Percentiles rank a stretch among this genome's conserved stretches.
phyloP scores from a whole-genome alignment of 2,329 filamentous ascomycete species.

The Harringtonia aguacate region DNA sequence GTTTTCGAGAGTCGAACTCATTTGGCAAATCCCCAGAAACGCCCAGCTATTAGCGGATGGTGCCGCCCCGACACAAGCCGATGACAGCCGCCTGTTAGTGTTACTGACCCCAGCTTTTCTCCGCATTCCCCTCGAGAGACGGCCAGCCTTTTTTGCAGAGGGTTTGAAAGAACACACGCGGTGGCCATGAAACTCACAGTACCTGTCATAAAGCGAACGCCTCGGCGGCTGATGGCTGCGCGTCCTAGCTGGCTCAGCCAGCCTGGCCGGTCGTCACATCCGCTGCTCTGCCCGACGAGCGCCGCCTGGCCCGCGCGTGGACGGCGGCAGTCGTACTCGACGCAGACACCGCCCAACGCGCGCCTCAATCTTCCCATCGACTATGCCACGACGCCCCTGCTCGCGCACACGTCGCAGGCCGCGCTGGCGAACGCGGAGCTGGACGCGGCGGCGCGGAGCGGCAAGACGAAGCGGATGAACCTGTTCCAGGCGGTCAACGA shows the following conservation, averaged over 20 bases:
- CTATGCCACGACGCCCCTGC: constrained; percentile 69
- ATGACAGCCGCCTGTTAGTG: constrained; percentile 2
- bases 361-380: constrained; percentile 78
- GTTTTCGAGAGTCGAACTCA: too few relatives aligned
- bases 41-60: too few relatives aligned
- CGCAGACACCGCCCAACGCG: constrained; percentile 43
- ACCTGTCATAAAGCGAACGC: too few relatives aligned
- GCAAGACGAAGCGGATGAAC: constrained; percentile 77
- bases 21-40: too few relatives aligned
- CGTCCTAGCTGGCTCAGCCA: too few relatives aligned
- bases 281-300: too few relatives aligned
- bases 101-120: not conserved
- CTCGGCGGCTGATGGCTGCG: too few relatives aligned
- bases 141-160: constrained; percentile 1
- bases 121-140: too few relatives aligned
- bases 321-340: constrained; percentile 31
- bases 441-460: constrained; percentile 50
- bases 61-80: constrained; percentile 6
- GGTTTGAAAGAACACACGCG: too few relatives aligned
- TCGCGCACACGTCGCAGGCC: constrained; percentile 68
- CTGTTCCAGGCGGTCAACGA: constrained; percentile 91
- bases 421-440: constrained; percentile 66
- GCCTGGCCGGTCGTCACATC: too few relatives aligned
- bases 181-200: too few relatives aligned
- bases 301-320: too few relatives aligned